Evolutionary conservation across 768 basidiomycete genomes (phyloP).

Genomic region (Leucosporidium yakuticum): DNA sequence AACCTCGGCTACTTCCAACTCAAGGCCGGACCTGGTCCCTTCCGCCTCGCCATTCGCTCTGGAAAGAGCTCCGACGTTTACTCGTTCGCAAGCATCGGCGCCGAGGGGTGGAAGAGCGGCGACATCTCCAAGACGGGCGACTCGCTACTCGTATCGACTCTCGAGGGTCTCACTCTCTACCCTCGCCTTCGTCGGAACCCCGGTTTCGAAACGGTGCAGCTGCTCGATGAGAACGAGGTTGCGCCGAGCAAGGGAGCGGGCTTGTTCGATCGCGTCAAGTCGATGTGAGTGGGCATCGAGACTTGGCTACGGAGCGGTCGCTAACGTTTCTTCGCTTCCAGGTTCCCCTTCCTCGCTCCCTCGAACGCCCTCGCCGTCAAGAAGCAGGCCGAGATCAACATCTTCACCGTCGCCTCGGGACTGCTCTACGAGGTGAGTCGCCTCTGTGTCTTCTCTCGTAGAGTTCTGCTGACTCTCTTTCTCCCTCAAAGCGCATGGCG

Average conservation of each 20-base stretch:
- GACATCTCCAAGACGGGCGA: slow-evolving; percentile 60
- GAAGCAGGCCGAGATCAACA: slow-evolving; percentile 77
- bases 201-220: slow-evolving; percentile 77
- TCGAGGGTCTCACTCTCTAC: slow-evolving; percentile 83
- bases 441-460: neutral
- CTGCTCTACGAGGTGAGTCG: slow-evolving; percentile 78
- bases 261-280: slow-evolving; percentile 46
- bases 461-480: neutral
- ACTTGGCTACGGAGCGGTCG: neutral
- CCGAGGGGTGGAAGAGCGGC: slow-evolving; percentile 79
- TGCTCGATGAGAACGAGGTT: slow-evolving; percentile 52
- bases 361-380: slow-evolving; percentile 32
- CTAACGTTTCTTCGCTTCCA: neutral
- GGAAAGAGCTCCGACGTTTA: slow-evolving; percentile 78
- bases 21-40: slow-evolving; percentile 84
- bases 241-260: neutral
- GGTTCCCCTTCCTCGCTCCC: slow-evolving; percentile 26
- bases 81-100: slow-evolving; percentile 75
- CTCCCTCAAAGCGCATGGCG: slow-evolving; percentile 67
- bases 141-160: slow-evolving; percentile 71
- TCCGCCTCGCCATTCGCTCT: slow-evolving; percentile 69
- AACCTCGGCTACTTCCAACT: slow-evolving; percentile 96
- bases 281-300: slow-evolving; percentile 44
- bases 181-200: slow-evolving; percentile 63
- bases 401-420: slow-evolving; percentile 97